Conservation (phyloP, 495 filamentous ascomycete species). For the Hypoxylon fuscum region DNA sequence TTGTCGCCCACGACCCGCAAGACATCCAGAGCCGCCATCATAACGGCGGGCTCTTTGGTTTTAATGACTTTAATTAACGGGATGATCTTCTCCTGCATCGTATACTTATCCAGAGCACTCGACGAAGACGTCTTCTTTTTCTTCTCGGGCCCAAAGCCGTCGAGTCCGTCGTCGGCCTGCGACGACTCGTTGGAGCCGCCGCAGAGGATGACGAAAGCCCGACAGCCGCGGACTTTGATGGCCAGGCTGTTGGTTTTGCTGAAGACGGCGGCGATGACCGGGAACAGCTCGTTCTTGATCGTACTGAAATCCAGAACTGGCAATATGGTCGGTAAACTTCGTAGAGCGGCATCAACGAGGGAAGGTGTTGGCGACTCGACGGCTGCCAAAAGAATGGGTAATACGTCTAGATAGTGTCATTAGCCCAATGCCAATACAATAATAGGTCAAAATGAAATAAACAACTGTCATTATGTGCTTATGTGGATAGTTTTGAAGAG, state of each 20-base stretch:
- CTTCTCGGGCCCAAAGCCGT: constrained; percentile 66
- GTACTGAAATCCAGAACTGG: constrained; percentile 92
- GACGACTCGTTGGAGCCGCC: constrained; percentile 68
- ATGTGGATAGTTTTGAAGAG: too few relatives aligned
- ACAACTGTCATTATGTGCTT: too few relatives aligned
- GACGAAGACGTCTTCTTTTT: constrained; percentile 69
- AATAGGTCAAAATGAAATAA: too few relatives aligned
- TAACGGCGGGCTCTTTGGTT: constrained; percentile 96
- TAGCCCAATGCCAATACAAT: constrained; percentile 20
- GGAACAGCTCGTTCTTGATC: constrained; percentile 94
- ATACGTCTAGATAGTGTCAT: constrained; percentile 66
- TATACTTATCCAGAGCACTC: constrained; percentile 90
- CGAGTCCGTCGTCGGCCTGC: constrained; percentile 71
- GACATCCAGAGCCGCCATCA: constrained; percentile 91
- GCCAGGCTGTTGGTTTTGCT: constrained; percentile 89
- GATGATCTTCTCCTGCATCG: constrained; percentile 95
- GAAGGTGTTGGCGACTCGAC: constrained; percentile 89
- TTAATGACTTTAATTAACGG: constrained; percentile 92
- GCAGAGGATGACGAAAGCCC: constrained; percentile 89
- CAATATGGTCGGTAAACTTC: constrained; percentile 75
- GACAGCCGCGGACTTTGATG: constrained; percentile 90
- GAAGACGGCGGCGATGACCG: constrained; percentile 87
- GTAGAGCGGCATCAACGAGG: constrained; percentile 83
- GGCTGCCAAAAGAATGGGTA: constrained; percentile 82
- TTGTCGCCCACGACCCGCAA: constrained; percentile 81